Evolutionary conservation across 2,329 filamentous ascomycete genomes (phyloP), one percentile per base, ranked within the genome.

Genomic region (Knufia fluminis): DNA sequence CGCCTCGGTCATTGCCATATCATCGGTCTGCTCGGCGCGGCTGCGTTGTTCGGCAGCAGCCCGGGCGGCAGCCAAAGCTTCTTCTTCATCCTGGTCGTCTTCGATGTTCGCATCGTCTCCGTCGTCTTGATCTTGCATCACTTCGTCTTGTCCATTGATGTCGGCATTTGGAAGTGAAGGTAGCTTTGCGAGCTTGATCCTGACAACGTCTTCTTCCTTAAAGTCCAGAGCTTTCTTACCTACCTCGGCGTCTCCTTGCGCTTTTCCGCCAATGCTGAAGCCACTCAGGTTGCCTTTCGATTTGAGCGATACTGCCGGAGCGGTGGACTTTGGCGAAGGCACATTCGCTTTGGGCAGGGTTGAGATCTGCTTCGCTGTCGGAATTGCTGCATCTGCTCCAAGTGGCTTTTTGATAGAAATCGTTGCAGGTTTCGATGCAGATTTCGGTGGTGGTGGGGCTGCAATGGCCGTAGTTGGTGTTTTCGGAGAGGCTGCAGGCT

Each of bases 121-220:
- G 48, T 83, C 83, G 42, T 79, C 81, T 50, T 81, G 79, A 43
- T 76, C 75, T 20, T 43, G 57, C n/a, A 41, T 66, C 32, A 68
- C 69, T 10, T 52, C 55, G 51, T 73, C 73, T 64, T 80, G 76
- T 61, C 78, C 76, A 60, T 71, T 81, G 80, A 57, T 77, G 55
- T 83, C 78, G 53, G 74, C 68, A 57, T 77, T 77, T 61, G 83
- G 78, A 52, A 86, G 79, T 57, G 83, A 83, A 51, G 91, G 90
- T 53, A 98, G 80, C 69, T 90, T 92, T 63, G 88, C 88, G 57
- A 98, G 78, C 71, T 94, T 96, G 64, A 89, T 86, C 62, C 86
- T 82, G 1, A 83, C 85, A 26, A 81, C 83, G 60, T 94, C 87
- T 60, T 96, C 91, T 61, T 96, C 91, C 53, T 86, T 90, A 59